Evolutionary conservation across 176 grass and related monocot species (phyloP), one percentile per base, ranked within the genome.

Genomic region (Avena insularis): DNA sequence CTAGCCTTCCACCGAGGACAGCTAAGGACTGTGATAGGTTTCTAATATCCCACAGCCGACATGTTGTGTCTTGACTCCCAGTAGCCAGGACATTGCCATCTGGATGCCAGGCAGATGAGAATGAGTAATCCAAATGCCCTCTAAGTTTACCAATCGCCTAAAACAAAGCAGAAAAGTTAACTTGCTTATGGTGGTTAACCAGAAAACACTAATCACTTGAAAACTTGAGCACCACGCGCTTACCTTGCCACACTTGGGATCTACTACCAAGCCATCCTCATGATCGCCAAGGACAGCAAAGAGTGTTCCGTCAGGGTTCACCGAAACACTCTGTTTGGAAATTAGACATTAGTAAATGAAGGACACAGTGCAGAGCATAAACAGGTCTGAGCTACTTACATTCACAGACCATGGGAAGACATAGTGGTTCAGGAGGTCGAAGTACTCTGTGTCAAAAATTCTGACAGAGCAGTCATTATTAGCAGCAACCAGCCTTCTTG

Each of bases 21-120:
- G 92, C 89, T 2, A 99, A 36, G 0, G 94, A 90, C n/a, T 90
- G 1, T 1, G 94, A 96, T 21, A 88, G 87, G n/a, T 99, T 96
- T 75, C 97, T 91, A 62, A 94, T 84, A 69, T 99, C 97, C 97
- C 97, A 99, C 65, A 99, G 31, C 57, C 97, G 81, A 68, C 94
- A 99, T 20, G 94, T 99, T 15, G 92, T 96, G 83, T 99, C 97
- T 85, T 99, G 97, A 82, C 91, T 99, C 54, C 97, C 94, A 1
- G 97, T 94, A 8, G 92, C 97, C 53, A 96, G 58, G 20, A 96
- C 84, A 71, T 89, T 83, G 31, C 88, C 90, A 0, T 88, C 82
- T n/a, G 97, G 92, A 55, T 99, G 94, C 97, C 97, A 96, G 21
- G 97, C 90, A 9, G 92, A 96, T 75, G 92, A 90, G 79, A 96